Base-by-base conservation (phyloP, 768 basidiomycete species). In the Leccinum subgranulosum region DNA sequence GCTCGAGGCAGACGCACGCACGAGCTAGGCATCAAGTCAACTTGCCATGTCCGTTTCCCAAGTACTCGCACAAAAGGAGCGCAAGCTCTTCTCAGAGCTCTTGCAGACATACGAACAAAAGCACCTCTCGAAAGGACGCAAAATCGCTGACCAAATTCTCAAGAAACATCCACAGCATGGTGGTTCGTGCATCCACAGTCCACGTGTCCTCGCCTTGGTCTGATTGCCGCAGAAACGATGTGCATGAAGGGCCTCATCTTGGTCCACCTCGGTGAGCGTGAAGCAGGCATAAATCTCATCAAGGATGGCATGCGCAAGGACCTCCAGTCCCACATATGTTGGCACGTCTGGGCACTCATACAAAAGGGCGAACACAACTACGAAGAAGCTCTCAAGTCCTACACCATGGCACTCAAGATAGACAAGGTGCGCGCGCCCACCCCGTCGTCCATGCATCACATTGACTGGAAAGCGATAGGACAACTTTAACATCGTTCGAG, bases 321-420 rank as follows among this genome's bases (percentile, higher is more conserved):
- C 74, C 75, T 92, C 54, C 87, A 83, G 31, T 94, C 92, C 19
- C 94, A 98, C 67, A 98, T 99, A 69, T 89, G 88, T 69, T 98
- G 97, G 95, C 97, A 99, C 74, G 96, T 98, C 62, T 90, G 93
- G 70, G 97, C 94, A 27, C 87, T 99, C 66, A 85, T 97, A 21
- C 90, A 94, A 71, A 93, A 96, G 72, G 88, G 88, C 9, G 91
- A 97, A 71, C 94, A 90, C 74, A 93, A 96, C 68, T 98, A 93
- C 66, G 92, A 92, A 62, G 94, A 95, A 66, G 94, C 97, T 1
- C 79, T 93, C 66, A 91, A 94, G 66, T 94, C 94, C 25, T 98
- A 98, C 73, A 84, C 82, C 2, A 90, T 92, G 76, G 96, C 95
- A 3, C 76, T 95, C 62, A 82, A 83, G 59, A 91, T 90, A 66